These are phyloP conservation scores for Kluyveromyces siamensis DNA, from an alignment of 805 yeast genomes.

Conservation along the genomic window DNA sequence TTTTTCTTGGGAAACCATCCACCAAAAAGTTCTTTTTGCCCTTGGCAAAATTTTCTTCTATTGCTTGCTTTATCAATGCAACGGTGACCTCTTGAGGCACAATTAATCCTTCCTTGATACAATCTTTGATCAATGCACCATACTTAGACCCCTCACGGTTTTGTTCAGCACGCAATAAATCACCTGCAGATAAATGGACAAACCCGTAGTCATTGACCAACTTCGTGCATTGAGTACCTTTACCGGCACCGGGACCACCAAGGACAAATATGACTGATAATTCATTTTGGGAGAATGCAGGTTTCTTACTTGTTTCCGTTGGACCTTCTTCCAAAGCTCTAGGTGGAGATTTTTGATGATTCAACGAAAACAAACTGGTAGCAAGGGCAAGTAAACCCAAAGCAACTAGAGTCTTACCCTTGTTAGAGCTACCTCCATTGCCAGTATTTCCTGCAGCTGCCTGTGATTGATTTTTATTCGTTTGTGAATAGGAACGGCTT, in stretches of 20 bases:
- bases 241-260: constrained; percentile 98
- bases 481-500: not conserved
- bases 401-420: constrained; percentile 30
- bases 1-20: constrained; percentile 96
- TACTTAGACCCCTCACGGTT: constrained; percentile 68
- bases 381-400: constrained; percentile 40
- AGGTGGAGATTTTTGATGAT: constrained; percentile 37
- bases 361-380: constrained; percentile 36
- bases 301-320: constrained; percentile 5
- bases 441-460: not conserved
- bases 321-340: constrained; percentile 34
- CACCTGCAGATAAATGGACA: constrained; percentile 94
- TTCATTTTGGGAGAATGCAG: constrained; percentile 53
- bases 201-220: constrained; percentile 74
- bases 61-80: constrained; percentile 73
- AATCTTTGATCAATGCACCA: constrained; percentile 77
- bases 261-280: constrained; percentile 80
- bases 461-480: not conserved
- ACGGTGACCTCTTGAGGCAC: constrained; percentile 92
- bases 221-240: constrained; percentile 91
- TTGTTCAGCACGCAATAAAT: constrained; percentile 88
- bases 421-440: constrained; percentile 5
- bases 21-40: constrained; percentile 56
- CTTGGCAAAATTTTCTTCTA: constrained; percentile 40
- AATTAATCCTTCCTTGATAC: constrained; percentile 79